Evolutionary conservation across 495 filamentous ascomycete genomes (phyloP).

Genomic region (Apodospora peruviana): DNA sequence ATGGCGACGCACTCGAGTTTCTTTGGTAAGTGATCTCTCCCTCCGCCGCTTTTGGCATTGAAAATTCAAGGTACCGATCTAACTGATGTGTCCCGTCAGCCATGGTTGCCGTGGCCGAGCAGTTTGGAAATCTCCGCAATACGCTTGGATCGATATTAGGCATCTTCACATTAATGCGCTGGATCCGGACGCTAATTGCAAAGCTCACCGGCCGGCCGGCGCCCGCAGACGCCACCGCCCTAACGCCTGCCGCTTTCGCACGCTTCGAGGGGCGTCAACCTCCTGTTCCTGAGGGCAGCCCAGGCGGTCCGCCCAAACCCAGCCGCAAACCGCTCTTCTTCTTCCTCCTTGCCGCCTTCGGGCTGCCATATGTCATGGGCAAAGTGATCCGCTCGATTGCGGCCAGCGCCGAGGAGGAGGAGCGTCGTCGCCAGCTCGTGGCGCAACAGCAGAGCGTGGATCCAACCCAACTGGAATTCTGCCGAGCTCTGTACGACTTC

Average conservation of each 20-base stretch:
- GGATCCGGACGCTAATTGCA: conserved; percentile 82
- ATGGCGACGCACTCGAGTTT: conserved; percentile 99
- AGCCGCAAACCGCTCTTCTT: conserved; percentile 93
- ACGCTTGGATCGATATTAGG: conserved; percentile 94
- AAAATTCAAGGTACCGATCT: too few species aligned
- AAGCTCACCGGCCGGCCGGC: conserved; percentile 91
- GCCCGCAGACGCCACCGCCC: conserved; percentile 75
- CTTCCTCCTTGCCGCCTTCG: conserved; percentile 91
- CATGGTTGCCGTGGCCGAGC: conserved; percentile 97
- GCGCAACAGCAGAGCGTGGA: conserved; percentile 54
- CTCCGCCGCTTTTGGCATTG: too few species aligned
- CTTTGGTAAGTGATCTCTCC: conserved; percentile 63
- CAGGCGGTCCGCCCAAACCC: conserved; percentile 57
- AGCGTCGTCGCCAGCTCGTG: conserved; percentile 51
- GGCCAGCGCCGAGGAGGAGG: conserved; percentile 74
- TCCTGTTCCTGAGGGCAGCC: conserved; percentile 30
- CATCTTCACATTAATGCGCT: conserved; percentile 92
- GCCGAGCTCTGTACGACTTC: conserved; percentile 90
- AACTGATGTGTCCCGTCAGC: conserved; percentile 48
- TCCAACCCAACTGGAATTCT: conserved; percentile 88
- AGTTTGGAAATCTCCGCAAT: conserved; percentile 86
- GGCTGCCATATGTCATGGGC: conserved; percentile 90
- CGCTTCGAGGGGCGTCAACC: conserved; percentile 65
- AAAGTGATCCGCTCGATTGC: conserved; percentile 86
- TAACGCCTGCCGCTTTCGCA: conserved; percentile 87